phyloP scores from a whole-genome alignment of 164 flowering plant species.

The Kingdonia uniflora region DNA sequence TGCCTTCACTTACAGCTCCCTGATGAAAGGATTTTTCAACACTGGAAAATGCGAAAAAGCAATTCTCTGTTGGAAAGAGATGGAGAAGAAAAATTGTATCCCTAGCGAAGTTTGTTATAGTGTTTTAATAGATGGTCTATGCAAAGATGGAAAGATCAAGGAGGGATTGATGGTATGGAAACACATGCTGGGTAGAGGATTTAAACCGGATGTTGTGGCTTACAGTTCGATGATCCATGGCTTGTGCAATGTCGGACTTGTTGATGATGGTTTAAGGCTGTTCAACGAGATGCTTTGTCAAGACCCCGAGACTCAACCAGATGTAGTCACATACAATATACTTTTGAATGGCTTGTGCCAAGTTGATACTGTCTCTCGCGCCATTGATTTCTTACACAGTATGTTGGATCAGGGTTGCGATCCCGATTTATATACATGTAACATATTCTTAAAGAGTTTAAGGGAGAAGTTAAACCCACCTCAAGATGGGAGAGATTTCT shows the following conservation, averaged over 20 bases:
- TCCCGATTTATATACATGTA: constrained; percentile 64
- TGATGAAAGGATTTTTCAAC: constrained; percentile 64
- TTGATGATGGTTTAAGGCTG: constrained; percentile 57
- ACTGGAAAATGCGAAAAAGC: constrained; percentile 44
- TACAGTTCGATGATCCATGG: constrained; percentile 81
- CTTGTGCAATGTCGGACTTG: constrained; percentile 49
- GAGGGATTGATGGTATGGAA: constrained; percentile 72
- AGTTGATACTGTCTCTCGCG: constrained; percentile 35
- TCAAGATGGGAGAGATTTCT: constrained; percentile 54
- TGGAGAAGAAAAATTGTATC: constrained; percentile 26
- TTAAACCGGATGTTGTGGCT: constrained; percentile 62
- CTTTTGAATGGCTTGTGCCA: constrained; percentile 58
- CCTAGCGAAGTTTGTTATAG: constrained; percentile 59
- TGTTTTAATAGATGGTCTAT: constrained; percentile 69
- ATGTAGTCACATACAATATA: constrained; percentile 71
- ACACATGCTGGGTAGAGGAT: constrained; percentile 57
- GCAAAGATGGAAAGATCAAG: constrained; percentile 44
- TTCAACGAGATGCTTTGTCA: constrained; percentile 66
- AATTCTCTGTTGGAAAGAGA: constrained; percentile 61
- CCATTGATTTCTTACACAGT: constrained; percentile 49
- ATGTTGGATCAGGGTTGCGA: constrained; percentile 75
- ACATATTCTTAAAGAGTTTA: constrained; percentile 49
- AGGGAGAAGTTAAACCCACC: constrained; percentile 43
- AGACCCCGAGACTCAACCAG: constrained; percentile 46
- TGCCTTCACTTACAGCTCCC: constrained; percentile 65